Percentiles rank a stretch among this genome's conserved stretches.
Conservation (phyloP, 2,329 filamentous ascomycete genomes). For the Boeremia lycopersici region DNA sequence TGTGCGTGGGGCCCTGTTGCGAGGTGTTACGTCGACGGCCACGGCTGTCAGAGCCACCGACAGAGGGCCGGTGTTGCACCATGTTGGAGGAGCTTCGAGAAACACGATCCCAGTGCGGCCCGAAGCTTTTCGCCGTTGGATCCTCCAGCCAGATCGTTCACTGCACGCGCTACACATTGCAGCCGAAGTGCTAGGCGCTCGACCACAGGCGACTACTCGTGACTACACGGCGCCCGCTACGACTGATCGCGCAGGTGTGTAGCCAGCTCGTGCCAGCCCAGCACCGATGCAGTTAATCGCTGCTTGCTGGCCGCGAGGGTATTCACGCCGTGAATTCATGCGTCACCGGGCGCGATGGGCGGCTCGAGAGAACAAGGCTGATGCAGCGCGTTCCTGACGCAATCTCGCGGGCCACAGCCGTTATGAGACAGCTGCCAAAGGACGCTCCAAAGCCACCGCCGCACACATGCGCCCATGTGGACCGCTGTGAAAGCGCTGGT, state of each 20-base stretch:
- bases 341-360: conserved; percentile 42
- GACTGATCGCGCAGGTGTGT: conserved; percentile 46
- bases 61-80: conserved; percentile 34
- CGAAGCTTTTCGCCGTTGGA: conserved; percentile 46
- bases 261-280: conserved; percentile 32
- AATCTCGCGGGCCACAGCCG: conserved; percentile 47
- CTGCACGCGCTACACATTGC: conserved; percentile 28
- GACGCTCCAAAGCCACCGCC: conserved; percentile 33
- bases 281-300: conserved; percentile 33
- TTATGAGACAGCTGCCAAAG: conserved; percentile 44
- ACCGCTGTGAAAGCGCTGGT: conserved; percentile 23
- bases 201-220: conserved; percentile 12
- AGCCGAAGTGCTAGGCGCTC: conserved; percentile 38
- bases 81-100: conserved; percentile 45
- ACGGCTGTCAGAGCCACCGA: conserved; percentile 42
- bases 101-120: conserved; percentile 47
- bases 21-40: conserved; percentile 28
- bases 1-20: conserved; percentile 18
- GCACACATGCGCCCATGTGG: conserved; percentile 30
- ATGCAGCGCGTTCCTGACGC: conserved; percentile 51
- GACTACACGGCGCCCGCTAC: conserved; percentile 24
- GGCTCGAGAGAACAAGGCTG: conserved; percentile 49
- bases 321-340: conserved; percentile 37
- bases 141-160: conserved; percentile 45
- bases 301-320: conserved; percentile 28